Evolutionary conservation across 2,329 filamentous ascomycete species (phyloP).

Genomic region (Cryoendolithus antarcticus): DNA sequence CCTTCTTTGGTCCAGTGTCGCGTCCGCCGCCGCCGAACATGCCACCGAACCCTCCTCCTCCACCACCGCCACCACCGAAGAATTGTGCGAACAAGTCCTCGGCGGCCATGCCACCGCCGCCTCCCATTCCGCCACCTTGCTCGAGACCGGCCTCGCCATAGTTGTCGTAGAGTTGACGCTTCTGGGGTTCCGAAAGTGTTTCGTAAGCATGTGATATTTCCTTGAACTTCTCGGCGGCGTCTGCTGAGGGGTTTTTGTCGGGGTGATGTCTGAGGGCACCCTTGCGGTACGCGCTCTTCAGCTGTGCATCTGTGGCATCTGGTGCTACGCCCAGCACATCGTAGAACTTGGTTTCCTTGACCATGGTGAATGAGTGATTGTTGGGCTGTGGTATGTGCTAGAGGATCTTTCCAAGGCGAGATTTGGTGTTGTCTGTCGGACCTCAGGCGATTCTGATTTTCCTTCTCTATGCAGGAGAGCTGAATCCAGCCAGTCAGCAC

Average conservation of each 20-base stretch:
- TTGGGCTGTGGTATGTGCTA: too few relatives aligned
- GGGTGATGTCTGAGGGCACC: constrained; percentile 75
- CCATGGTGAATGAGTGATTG: constrained; percentile 42
- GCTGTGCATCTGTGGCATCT: constrained; percentile 67
- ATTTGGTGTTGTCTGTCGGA: too few relatives aligned
- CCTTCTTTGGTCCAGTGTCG: constrained; percentile 74
- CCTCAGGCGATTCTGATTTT: too few relatives aligned
- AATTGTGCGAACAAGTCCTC: constrained; percentile 96
- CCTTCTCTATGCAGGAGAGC: too few relatives aligned
- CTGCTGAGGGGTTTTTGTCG: constrained; percentile 93
- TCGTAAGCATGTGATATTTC: constrained; percentile 94
- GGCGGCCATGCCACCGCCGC: constrained; percentile 74
- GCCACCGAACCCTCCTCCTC: constrained; percentile 57
- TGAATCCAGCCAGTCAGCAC: too few relatives aligned
- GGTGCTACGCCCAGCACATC: constrained; percentile 67
- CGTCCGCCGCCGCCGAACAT: constrained; percentile 67
- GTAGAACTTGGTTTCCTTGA: constrained; percentile 69
- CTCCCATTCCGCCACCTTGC: constrained; percentile 57
- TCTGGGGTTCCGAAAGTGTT: constrained; percentile 80
- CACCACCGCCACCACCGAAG: constrained; percentile 63
- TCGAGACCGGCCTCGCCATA: constrained; percentile 96
- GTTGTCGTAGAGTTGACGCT: constrained; percentile 86
- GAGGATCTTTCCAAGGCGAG: too few relatives aligned
- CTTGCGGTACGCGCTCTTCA: constrained; percentile 85
- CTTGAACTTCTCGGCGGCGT: constrained; percentile 96